Evolutionary conservation across 1,284 basidiomycete genomes (phyloP), one percentile per base, ranked within the genome.

Genomic region (Irpex lacteus): DNA sequence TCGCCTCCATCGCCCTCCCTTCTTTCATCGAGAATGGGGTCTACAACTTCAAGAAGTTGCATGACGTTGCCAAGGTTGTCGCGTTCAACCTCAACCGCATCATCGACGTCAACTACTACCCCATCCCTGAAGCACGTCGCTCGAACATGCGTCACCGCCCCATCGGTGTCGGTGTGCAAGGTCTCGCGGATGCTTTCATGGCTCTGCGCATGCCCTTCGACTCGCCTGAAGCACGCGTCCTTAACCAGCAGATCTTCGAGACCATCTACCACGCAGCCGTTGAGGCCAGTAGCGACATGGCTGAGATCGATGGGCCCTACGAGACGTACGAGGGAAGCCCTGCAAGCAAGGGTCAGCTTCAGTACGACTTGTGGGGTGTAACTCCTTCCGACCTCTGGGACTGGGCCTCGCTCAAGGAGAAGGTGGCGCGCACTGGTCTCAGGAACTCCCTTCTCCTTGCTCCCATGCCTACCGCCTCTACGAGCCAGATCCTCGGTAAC

Each of bases 381-480:
- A 93, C 91, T 0, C 98, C 98, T 13, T 93, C 93, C 21, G 89
- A 91, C 65, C 85, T 98, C 13, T 99, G 98, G 98, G 95, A 99
- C 75, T 99, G 98, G 98, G 77, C 85, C 2, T 78, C 82, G 63
- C 82, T 99, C 74, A 98, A 97, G 82, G 91, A 86, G 72, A 92
- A 94, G 79, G 93, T 99, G 65, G 89, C 89, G n/a, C 79, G 85
- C 72, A 86, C 88, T 73, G 98, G 98, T 66, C 80, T 99, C 59
- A 82, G 96, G 68, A 99, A 99, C 82, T 98, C 97, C 62, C 83
- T 99, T n/a, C 83, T 99, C 8, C 81, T 95, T 66, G 92, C 98
- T 0, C 98, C 97, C 15, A 99, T 99, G 98, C 98, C 98, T 1
- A 99, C 98, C 26, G 98, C 98, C 1, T 98, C 96, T 40, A 99